Conservation (phyloP, 192 early-diverging fungal genomes). For the Coemansia sp. region DNA sequence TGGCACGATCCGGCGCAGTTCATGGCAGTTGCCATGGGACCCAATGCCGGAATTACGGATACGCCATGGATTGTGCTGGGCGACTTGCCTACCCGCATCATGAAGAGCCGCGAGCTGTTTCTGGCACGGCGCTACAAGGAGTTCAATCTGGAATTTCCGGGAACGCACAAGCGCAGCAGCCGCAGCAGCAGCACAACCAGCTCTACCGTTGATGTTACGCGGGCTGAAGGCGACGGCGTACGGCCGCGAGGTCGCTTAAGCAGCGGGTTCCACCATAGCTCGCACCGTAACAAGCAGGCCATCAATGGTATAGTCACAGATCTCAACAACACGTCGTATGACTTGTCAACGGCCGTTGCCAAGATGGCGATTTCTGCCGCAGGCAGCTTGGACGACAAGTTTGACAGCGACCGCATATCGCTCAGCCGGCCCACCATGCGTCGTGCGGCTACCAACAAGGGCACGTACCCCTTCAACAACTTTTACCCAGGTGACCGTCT, state of each 20-base stretch:
- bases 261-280: slow-evolving; percentile 2
- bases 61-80: slow-evolving; percentile 56
- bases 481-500: slow-evolving; percentile 11
- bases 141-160: slow-evolving; percentile 49
- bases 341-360: slow-evolving; percentile 31
- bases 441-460: background rate
- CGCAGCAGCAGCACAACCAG: slow-evolving; percentile 1
- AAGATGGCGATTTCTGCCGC: slow-evolving; percentile 27
- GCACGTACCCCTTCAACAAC: slow-evolving; percentile 20
- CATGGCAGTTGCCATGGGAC: slow-evolving; percentile 51
- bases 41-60: slow-evolving; percentile 42
- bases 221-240: background rate
- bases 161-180: slow-evolving; percentile 16
- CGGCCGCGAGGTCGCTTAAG: background rate
- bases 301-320: slow-evolving; percentile 27
- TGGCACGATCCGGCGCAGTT: slow-evolving; percentile 53
- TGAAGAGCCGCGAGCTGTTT: slow-evolving; percentile 55
- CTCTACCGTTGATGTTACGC: background rate
- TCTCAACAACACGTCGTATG: slow-evolving; percentile 11
- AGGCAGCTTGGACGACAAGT: slow-evolving; percentile 25
- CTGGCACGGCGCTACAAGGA: slow-evolving; percentile 50
- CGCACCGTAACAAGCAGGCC: slow-evolving; percentile 9
- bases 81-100: slow-evolving; percentile 47
- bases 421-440: slow-evolving; percentile 17
- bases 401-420: slow-evolving; percentile 32